Evolutionary conservation across 2,329 filamentous ascomycete genomes (phyloP).

Genomic region (Fusarium buharicum): DNA sequence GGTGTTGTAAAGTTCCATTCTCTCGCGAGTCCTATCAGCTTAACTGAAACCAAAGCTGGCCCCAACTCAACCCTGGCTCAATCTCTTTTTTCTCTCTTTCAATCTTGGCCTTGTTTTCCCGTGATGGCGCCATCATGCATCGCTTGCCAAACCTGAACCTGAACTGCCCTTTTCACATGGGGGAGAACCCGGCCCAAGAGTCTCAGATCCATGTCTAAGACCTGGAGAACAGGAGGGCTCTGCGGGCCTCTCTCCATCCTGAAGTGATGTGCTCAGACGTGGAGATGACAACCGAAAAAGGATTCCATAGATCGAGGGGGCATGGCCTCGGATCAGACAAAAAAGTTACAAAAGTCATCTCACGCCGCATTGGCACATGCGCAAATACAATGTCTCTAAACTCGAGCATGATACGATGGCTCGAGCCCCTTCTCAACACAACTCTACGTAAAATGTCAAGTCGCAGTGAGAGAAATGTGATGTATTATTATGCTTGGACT

Average conservation of each 20-base stretch:
- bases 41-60: conserved; percentile 16
- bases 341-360: neutral
- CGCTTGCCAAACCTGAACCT: neutral
- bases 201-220: conserved; percentile 34
- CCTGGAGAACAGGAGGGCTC: conserved; percentile 9
- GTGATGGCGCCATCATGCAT: conserved; percentile 29
- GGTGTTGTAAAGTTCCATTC: neutral
- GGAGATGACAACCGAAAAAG: conserved; percentile 3
- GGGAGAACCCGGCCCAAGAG: conserved; percentile 15
- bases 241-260: neutral
- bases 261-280: neutral
- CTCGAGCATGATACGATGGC: neutral
- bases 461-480: conserved; percentile 9
- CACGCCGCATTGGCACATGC: neutral
- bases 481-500: conserved; percentile 2
- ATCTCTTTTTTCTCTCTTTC: conserved; percentile 7
- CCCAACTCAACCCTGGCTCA: conserved; percentile 10
- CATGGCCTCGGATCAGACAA: neutral
- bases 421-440: conserved; percentile 3
- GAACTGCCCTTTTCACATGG: conserved; percentile 19
- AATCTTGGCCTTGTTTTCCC: conserved; percentile 14
- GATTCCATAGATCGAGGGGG: neutral
- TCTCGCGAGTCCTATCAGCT: conserved; percentile 5
- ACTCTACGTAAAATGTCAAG: conserved; percentile 6
- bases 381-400: neutral